Conservation (phyloP, 495 filamentous ascomycete genomes). For the Penicillium pancosmium region DNA sequence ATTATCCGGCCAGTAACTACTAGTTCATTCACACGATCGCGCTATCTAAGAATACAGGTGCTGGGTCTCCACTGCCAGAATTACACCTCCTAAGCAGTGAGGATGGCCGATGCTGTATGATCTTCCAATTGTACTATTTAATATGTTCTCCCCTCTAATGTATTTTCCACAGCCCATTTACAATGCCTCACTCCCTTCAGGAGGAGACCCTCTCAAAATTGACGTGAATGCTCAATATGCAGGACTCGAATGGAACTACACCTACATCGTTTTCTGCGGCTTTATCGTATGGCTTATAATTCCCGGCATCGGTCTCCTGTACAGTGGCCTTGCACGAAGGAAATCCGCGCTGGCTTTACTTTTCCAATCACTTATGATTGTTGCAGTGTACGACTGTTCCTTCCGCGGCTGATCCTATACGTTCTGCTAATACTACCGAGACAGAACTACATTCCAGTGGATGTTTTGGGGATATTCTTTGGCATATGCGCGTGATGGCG, state of each 20-base stretch:
- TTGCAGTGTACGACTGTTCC: conserved; percentile 39
- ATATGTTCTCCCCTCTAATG: neutral
- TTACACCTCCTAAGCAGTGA: neutral
- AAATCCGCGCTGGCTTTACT: conserved; percentile 60
- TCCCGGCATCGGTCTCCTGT: conserved; percentile 60
- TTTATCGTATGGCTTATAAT: conserved; percentile 63
- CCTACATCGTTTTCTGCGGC: conserved; percentile 52
- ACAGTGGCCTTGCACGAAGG: conserved; percentile 58
- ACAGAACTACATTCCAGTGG: conserved; percentile 54
- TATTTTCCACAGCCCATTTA: conserved; percentile 33
- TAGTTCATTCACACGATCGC: too few relatives aligned
- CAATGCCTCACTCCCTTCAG: conserved; percentile 46
- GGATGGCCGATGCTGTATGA: neutral
- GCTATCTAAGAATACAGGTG: neutral
- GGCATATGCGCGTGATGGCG: conserved; percentile 51
- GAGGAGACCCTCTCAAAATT: conserved; percentile 47
- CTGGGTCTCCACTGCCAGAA: neutral
- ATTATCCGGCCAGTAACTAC: too few relatives aligned
- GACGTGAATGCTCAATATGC: conserved; percentile 55
- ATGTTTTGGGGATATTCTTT: conserved; percentile 63
- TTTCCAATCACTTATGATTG: conserved; percentile 59
- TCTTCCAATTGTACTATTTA: neutral
- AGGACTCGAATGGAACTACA: conserved; percentile 54
- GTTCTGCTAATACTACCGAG: neutral
- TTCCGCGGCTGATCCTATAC: neutral